Evolutionary conservation across 2,329 filamentous ascomycete genomes (phyloP).

Genomic region (Scortechinia acanthostroma): DNA sequence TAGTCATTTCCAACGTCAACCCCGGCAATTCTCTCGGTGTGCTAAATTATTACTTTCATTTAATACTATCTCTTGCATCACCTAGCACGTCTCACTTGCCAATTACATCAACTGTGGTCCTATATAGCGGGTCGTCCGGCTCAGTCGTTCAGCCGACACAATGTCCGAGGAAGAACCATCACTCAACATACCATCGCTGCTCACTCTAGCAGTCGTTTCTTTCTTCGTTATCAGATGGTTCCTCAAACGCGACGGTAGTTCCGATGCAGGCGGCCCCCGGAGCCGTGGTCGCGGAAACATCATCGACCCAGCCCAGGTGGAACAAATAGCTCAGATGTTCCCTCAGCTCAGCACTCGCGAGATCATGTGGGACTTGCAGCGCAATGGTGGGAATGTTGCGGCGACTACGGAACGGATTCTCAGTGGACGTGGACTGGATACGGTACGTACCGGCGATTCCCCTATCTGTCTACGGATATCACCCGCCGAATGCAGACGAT

Average conservation of each 20-base stretch:
- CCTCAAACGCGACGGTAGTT: neutral
- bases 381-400: neutral
- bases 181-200: neutral
- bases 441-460: neutral
- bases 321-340: constrained; percentile 1
- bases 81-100: too few relatives aligned
- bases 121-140: too few relatives aligned
- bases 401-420: constrained; percentile 1
- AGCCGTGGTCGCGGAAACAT: neutral
- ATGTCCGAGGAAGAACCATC: neutral
- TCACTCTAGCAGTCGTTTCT: neutral
- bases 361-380: constrained; percentile 2
- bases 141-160: too few relatives aligned
- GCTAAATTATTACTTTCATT: too few relatives aligned
- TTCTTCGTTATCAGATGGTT: constrained; percentile 2
- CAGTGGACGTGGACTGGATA: neutral
- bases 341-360: neutral
- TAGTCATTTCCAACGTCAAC: too few relatives aligned
- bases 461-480: too few relatives aligned
- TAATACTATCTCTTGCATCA: too few relatives aligned
- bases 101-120: too few relatives aligned
- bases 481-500: too few relatives aligned
- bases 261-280: neutral
- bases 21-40: too few relatives aligned
- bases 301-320: neutral